Evolutionary conservation across 805 yeast species (phyloP).

Genomic region (Wickerhamiella kurtzmanii): DNA sequence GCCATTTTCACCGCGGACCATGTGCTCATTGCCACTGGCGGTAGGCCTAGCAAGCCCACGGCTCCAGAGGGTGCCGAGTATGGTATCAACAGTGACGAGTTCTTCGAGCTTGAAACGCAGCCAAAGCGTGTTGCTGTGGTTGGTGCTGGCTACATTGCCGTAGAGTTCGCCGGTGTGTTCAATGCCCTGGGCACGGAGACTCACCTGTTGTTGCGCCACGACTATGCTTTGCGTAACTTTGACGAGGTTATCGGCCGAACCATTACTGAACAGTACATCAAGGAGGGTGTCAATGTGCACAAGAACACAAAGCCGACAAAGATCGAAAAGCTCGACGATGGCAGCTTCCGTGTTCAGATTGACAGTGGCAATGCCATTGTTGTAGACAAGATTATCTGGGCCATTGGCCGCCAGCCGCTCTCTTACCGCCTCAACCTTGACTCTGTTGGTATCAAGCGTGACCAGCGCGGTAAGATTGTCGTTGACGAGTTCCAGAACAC

Average conservation of each 20-base stretch:
- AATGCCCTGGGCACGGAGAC: conserved; percentile 76
- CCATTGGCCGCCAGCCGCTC: conserved; percentile 78
- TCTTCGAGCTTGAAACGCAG: conserved; percentile 65
- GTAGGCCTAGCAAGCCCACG: conserved; percentile 60
- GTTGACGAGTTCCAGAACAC: conserved; percentile 88
- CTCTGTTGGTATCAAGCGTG: conserved; percentile 53
- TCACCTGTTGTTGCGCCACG: conserved; percentile 80
- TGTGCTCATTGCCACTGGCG: conserved; percentile 86
- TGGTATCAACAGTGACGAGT: conserved; percentile 84
- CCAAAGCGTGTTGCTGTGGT: conserved; percentile 90
- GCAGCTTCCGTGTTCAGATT: conserved; percentile 17
- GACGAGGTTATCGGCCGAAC: conserved; percentile 70
- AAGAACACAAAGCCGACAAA: conserved; percentile 44
- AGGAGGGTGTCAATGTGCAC: conserved; percentile 71
- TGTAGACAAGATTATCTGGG: conserved; percentile 84
- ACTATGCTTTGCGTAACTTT: conserved; percentile 76
- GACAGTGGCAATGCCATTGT: conserved; percentile 28
- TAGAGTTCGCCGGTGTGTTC: conserved; percentile 91
- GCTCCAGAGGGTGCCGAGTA: conserved; percentile 66
- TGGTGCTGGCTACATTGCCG: conserved; percentile 97
- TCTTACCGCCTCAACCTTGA: conserved; percentile 58
- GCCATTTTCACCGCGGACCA: conserved; percentile 65
- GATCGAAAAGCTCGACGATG: conserved; percentile 30
- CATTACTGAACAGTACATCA: conserved; percentile 65
- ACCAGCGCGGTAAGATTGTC: conserved; percentile 46